Evolutionary conservation across 805 yeast species (phyloP), one percentile per base, ranked within the genome.

Genomic region (Candida ipomoeae): DNA sequence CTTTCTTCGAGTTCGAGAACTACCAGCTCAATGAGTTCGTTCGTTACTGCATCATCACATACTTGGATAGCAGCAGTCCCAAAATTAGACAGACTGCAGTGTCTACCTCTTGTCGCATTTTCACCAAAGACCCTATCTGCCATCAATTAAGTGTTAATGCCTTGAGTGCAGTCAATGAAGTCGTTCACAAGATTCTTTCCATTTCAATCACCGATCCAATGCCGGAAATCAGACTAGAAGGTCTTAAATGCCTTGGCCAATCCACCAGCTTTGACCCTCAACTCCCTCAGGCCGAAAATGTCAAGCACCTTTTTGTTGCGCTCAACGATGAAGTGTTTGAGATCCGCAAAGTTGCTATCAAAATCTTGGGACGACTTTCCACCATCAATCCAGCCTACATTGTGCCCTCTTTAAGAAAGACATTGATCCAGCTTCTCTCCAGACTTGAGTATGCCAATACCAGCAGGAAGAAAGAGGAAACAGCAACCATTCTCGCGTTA

Each of bases 341-440:
- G 10, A 86, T 94, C 10, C 79, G 96, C 49, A 83, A 87, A 59
- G 86, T 82, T 14, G 86, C 96, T 0, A 81, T 92, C 33, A 77
- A 77, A 45, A 78, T 91, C 10, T 81, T 94, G 51, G 98, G 99
- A 2, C 77, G 97, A 49, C 69, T 94, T 15, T 85, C 96, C 0
- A 69, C 81, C 1, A 85, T 89, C 38, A 94, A 94, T 60, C 98
- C 99, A 0, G 97, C 99, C 0, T 92, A 89, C 66, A 88, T 94
- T 55, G 90, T 92, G 36, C 99, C 99, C 0, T 88, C 96, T 0
- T 73, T 94, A 48, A 78, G 98, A 58, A 92, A 89, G 63, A 82
- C 92, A 0, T 69, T 95, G 54, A 82, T 94, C 40, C 97, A 92
- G 64, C 74, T 91, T 13, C 66, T 95, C 42, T 89, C 97, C 0